Percentiles rank a stretch among this genome's conserved stretches.
Evolutionary conservation across 305 asterid species (phyloP).

Genomic region (Salvia sclarea): DNA sequence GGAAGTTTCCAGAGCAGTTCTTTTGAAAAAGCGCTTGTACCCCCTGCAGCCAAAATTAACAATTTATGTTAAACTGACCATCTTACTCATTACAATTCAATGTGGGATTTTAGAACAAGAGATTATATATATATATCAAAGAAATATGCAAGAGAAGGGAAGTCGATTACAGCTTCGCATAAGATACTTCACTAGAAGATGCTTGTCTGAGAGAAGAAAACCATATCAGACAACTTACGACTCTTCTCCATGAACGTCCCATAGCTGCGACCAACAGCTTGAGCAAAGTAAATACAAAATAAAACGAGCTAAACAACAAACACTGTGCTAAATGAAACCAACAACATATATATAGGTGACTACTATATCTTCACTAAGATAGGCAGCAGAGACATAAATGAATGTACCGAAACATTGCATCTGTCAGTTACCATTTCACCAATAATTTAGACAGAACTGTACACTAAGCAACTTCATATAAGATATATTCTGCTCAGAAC

Average conservation of each 20-base stretch:
- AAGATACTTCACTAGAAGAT: conserved; percentile 17
- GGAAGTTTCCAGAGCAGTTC: conserved; percentile 71
- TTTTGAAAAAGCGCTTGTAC: conserved; percentile 73
- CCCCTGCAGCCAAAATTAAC: conserved; percentile 61
- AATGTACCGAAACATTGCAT: background rate
- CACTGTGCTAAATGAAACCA: background rate
- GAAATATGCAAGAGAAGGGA: background rate
- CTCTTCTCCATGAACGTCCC: conserved; percentile 13
- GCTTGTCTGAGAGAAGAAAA: conserved; percentile 12
- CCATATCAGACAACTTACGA: background rate
- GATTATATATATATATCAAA: too few species aligned
- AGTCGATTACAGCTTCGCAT: conserved; percentile 1
- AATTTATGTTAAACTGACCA: background rate
- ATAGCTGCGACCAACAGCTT: background rate
- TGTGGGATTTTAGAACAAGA: background rate
- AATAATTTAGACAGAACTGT: background rate
- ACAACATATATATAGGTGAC: background rate
- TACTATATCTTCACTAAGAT: background rate
- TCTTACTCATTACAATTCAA: background rate
- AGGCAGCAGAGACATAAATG: background rate
- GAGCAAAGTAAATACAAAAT: background rate
- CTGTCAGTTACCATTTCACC: background rate
- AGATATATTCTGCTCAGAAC: too few species aligned
- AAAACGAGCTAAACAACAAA: background rate
- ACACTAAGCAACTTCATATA: background rate